phyloP scores from a whole-genome alignment of 352 stramenopile genomes.

The Phytophthora aleatoria region DNA sequence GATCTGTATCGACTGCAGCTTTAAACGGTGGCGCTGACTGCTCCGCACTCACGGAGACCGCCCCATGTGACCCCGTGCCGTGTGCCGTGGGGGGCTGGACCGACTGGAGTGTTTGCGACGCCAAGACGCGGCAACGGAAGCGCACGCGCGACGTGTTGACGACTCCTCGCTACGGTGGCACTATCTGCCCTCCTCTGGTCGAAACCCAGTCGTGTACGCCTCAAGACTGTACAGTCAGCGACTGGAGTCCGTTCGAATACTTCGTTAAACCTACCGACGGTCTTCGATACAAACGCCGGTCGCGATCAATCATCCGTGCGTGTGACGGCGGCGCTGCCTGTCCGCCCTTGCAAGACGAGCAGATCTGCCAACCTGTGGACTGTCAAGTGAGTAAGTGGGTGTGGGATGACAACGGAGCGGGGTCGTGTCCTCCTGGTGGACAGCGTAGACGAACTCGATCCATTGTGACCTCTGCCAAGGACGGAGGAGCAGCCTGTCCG shows the following conservation, averaged over 20 bases:
- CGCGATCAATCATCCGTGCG: slow-evolving; percentile 34
- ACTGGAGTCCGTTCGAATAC: slow-evolving; percentile 56
- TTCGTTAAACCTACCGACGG: slow-evolving; percentile 46
- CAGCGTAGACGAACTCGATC: slow-evolving; percentile 35
- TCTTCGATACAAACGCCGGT: slow-evolving; percentile 48
- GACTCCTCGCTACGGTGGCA: slow-evolving; percentile 39
- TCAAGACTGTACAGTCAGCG: slow-evolving; percentile 52
- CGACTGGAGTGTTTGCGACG: slow-evolving; percentile 39
- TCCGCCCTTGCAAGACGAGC: slow-evolving; percentile 49
- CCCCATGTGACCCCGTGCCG: slow-evolving; percentile 40
- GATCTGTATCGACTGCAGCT: slow-evolving; percentile 35
- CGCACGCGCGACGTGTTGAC: slow-evolving; percentile 36
- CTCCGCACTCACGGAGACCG: slow-evolving; percentile 32
- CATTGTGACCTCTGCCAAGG: slow-evolving; percentile 29
- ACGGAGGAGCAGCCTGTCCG: slow-evolving; percentile 41
- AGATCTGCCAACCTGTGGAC: slow-evolving; percentile 57
- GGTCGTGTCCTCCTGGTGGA: slow-evolving; percentile 35
- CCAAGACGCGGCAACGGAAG: slow-evolving; percentile 37
- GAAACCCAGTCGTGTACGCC: slow-evolving; percentile 49
- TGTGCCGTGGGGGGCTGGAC: slow-evolving; percentile 49
- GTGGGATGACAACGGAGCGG: slow-evolving; percentile 50
- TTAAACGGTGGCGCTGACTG: slow-evolving; percentile 48
- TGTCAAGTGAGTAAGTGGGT: slow-evolving; percentile 62
- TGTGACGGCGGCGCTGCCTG: slow-evolving; percentile 50
- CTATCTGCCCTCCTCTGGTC: slow-evolving; percentile 38